phyloP scores from a whole-genome alignment of 208 protist species.

The Leishmania braziliensis region DNA sequence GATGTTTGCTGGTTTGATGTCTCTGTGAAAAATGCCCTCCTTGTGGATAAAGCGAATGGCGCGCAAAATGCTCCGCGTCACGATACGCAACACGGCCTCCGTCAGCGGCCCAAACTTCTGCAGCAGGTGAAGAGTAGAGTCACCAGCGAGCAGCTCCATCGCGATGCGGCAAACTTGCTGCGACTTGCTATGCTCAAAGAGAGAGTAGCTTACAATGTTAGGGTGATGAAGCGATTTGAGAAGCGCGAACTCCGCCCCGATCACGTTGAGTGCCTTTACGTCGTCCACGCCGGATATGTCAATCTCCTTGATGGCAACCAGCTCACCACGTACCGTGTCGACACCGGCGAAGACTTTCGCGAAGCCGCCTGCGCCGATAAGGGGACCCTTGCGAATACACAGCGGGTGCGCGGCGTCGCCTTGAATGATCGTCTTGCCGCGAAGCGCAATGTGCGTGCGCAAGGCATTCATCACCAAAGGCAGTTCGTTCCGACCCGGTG shows the following conservation, averaged over 20 bases:
- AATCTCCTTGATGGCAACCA: conserved; percentile 92
- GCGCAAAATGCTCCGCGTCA: conserved; percentile 67
- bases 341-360: conserved; percentile 84
- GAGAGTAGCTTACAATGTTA: conserved; percentile 88
- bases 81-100: conserved; percentile 77
- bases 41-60: conserved; percentile 90
- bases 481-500: conserved; percentile 46
- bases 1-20: conserved; percentile 94
- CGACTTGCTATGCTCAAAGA: conserved; percentile 87
- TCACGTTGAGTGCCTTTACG: conserved; percentile 59
- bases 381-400: conserved; percentile 66
- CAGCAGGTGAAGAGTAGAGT: conserved; percentile 78
- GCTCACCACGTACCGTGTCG: conserved; percentile 77
- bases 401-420: conserved; percentile 63
- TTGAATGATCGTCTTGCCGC: conserved; percentile 69
- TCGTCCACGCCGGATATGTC: conserved; percentile 78
- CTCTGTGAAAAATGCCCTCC: conserved; percentile 89
- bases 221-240: conserved; percentile 83
- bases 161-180: conserved; percentile 89
- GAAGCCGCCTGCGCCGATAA: conserved; percentile 88
- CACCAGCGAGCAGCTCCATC: conserved; percentile 90
- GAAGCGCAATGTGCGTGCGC: conserved; percentile 55
- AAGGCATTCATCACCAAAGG: conserved; percentile 56
- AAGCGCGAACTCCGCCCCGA: conserved; percentile 87
- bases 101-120: conserved; percentile 82